Evolutionary conservation across 2,329 filamentous ascomycete species (phyloP), one percentile per base, ranked within the genome.

Genomic region (Botrytis aclada): DNA sequence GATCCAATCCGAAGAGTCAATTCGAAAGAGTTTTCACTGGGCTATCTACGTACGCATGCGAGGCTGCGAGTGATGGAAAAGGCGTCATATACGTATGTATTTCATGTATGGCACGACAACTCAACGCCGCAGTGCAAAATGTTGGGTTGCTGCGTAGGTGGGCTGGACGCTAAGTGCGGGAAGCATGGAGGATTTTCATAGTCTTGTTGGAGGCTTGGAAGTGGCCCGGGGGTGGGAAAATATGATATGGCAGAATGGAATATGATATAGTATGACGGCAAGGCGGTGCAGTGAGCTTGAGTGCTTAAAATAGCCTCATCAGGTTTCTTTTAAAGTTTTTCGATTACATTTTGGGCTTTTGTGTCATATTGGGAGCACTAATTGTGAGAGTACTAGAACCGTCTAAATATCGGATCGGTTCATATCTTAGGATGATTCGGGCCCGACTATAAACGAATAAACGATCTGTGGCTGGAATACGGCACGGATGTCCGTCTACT

Each of bases 41-140:
- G n/a, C 64, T 22, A 29, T 67, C 25, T 56, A 41, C 65, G 39
- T 41, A 41, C 3, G 65, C 41, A 69, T 56, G 65, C 45, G 47
- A 69, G 65, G 34, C 47, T 69, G 65, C n/a, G 51, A 69, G 65
- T 37, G 16, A 41, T 32, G 47, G 37, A 7, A 56, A 32, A 41
- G 37, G 47, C 51, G 65, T 41, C 34, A 69, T n/a, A 56, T 67
- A 67, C 64, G 45, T 67, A 67, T 45, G n/a, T 54, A 29, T 66
- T 66, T 66, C 39, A 66, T 66, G 45, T 66, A 51, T 47, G 63
- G 45, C 12, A 51, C 32, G 63, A 67, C 45, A 67, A 67, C 64
- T 67, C 64, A 67, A 67, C 64, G 45, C 45, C 64, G 64, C 64
- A 39, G n/a, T 54, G 45, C 64, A 41, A 67, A 54, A 20, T 56